Percentiles rank a stretch among this genome's conserved stretches.
Conservation (phyloP, 2,329 filamentous ascomycete species). For the Cordyceps pruinosa region DNA sequence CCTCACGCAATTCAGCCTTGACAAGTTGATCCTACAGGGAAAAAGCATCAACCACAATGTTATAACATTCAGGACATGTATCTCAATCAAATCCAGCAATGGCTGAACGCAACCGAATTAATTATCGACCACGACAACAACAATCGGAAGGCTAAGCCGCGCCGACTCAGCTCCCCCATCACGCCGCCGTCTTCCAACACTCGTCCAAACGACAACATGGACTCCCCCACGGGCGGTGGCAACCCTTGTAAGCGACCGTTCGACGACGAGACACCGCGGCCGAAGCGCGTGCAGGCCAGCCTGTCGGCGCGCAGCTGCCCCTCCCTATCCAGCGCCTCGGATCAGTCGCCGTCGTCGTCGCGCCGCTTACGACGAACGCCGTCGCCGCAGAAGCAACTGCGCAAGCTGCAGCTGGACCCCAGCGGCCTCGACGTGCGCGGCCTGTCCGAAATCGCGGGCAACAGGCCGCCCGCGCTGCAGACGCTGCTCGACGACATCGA, state of each 20-base stretch:
- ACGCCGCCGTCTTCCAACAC: background rate
- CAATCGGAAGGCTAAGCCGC: too few relatives aligned
- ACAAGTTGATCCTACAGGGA: too few relatives aligned
- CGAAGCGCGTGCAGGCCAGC: background rate
- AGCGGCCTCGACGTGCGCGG: background rate
- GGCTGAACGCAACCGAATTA: background rate
- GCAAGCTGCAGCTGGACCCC: background rate
- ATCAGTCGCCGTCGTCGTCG: background rate
- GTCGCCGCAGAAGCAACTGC: background rate
- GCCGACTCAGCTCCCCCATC: background rate
- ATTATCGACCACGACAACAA: too few relatives aligned
- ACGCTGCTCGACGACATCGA: background rate
- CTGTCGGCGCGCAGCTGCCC: background rate
- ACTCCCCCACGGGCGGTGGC: background rate
- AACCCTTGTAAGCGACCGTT: background rate
- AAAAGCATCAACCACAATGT: too few relatives aligned
- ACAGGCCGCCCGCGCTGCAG: background rate
- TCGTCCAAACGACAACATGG: background rate
- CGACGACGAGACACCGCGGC: background rate
- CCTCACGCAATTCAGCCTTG: too few relatives aligned
- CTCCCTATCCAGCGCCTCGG: background rate
- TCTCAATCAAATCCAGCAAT: background rate
- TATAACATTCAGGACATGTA: background rate
- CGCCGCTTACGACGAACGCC: background rate
- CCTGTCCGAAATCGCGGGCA: background rate